Conservation (phyloP, 73 alveolate genomes). For the Tetrahymena thermophila region DNA sequence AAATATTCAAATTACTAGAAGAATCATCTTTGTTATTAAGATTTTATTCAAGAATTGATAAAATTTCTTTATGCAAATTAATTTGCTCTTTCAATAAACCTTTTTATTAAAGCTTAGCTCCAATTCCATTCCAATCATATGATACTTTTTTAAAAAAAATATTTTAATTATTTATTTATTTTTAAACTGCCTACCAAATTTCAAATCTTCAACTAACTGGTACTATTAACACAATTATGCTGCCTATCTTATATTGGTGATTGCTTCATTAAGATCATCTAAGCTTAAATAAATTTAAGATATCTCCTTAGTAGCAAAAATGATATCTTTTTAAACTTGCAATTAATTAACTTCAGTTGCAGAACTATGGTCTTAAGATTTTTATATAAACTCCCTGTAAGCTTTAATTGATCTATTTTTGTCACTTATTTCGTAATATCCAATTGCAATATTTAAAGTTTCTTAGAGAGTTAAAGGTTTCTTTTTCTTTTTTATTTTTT, state of each 20-base stretch:
- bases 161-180: background rate
- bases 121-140: background rate
- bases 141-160: background rate
- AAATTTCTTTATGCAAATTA: background rate
- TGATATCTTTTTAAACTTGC: background rate
- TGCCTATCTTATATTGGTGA: background rate
- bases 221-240: background rate
- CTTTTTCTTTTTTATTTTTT: background rate
- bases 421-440: background rate
- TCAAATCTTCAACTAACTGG: background rate
- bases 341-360: background rate
- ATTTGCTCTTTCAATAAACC: background rate
- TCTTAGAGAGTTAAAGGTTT: background rate
- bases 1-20: background rate
- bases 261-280: background rate
- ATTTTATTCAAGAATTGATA: background rate
- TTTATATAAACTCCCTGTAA: background rate
- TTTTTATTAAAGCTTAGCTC: background rate
- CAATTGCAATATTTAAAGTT: background rate
- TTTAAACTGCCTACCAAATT: background rate
- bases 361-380: background rate
- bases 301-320: background rate
- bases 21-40: background rate
- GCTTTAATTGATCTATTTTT: background rate
- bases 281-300: background rate